phyloP scores from a whole-genome alignment of 2,329 filamentous ascomycete genomes.

The Cercospora citrullina region DNA sequence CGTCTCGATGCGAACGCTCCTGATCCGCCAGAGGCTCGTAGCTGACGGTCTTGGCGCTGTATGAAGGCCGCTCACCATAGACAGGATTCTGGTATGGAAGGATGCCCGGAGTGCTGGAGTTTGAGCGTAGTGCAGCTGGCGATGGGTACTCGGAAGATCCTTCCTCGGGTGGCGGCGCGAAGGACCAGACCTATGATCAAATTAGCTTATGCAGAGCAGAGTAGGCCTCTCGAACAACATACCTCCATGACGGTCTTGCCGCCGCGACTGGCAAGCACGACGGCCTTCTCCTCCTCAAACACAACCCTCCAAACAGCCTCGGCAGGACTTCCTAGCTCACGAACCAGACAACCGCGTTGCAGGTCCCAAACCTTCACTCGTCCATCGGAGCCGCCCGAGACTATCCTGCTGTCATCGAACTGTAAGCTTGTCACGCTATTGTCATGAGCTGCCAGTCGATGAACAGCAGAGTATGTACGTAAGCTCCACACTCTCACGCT shows the following conservation, averaged over 20 bases:
- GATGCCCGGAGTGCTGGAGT: conserved; percentile 24
- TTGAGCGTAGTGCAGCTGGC: conserved; percentile 18
- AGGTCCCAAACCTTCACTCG: conserved; percentile 98
- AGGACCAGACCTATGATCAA: conserved; percentile 79
- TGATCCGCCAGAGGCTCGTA: conserved; percentile 2
- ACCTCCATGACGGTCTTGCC: conserved; percentile 97
- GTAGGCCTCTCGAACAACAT: not conserved
- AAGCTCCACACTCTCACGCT: conserved; percentile 96
- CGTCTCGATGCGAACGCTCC: conserved; percentile 6
- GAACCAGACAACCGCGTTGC: conserved; percentile 83
- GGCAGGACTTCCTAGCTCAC: conserved; percentile 85
- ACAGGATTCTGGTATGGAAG: conserved; percentile 35
- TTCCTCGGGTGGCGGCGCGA: conserved; percentile 75
- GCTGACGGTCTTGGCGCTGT: conserved; percentile 14
- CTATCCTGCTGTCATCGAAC: conserved; percentile 92
- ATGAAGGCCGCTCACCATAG: conserved; percentile 32
- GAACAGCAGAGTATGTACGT: conserved; percentile 85
- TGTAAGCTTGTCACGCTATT: conserved; percentile 98
- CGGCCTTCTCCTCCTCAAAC: conserved; percentile 97
- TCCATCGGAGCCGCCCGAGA: conserved; percentile 95
- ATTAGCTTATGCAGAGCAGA: conserved; percentile 16
- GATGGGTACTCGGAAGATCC: conserved; percentile 20
- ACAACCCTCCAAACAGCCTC: conserved; percentile 97
- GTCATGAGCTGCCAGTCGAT: conserved; percentile 92
- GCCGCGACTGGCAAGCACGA: conserved; percentile 84